Evolutionary conservation across 768 basidiomycete genomes (phyloP).

Genomic region (Xerocomus spinulosus): DNA sequence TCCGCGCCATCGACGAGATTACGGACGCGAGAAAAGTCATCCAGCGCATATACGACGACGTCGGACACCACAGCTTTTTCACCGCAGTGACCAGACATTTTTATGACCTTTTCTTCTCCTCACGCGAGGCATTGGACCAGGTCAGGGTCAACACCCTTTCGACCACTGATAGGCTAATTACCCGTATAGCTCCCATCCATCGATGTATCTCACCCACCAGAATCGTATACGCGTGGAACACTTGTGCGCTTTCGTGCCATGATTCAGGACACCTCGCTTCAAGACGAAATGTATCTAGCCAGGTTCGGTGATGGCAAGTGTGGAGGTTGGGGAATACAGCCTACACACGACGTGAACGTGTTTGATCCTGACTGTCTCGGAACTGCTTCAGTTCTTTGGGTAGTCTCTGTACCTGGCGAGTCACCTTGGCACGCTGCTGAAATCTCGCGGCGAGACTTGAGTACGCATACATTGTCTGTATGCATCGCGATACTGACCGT

Average conservation of each 20-base stretch:
- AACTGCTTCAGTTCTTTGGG: slow-evolving; percentile 68
- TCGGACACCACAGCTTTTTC: slow-evolving; percentile 32
- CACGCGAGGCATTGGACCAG: slow-evolving; percentile 27
- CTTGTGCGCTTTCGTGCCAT: slow-evolving; percentile 73
- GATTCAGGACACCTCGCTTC: slow-evolving; percentile 77
- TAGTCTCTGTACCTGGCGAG: slow-evolving; percentile 68
- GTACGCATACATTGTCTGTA: slow-evolving; percentile 13
- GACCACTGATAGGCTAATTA: too few species aligned
- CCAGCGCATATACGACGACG: slow-evolving; percentile 45
- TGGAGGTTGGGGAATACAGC: slow-evolving; percentile 72
- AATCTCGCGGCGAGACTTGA: slow-evolving; percentile 19
- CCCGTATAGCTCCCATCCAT: slow-evolving; percentile 57
- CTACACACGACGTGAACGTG: slow-evolving; percentile 24
- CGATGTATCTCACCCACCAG: slow-evolving; percentile 43
- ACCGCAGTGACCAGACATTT: slow-evolving; percentile 45
- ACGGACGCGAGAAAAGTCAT: slow-evolving; percentile 47
- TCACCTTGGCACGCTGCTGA: slow-evolving; percentile 49
- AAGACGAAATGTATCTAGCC: slow-evolving; percentile 69
- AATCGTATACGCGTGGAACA: slow-evolving; percentile 44
- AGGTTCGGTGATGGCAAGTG: slow-evolving; percentile 37
- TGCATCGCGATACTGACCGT: background rate
- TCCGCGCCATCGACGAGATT: slow-evolving; percentile 45
- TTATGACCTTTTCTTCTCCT: slow-evolving; percentile 35
- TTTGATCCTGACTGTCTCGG: slow-evolving; percentile 50
- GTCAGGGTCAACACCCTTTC: slow-evolving; percentile 13